Conservation (phyloP, 306 rosid genomes). For the Elaeagnus macrophylla region DNA sequence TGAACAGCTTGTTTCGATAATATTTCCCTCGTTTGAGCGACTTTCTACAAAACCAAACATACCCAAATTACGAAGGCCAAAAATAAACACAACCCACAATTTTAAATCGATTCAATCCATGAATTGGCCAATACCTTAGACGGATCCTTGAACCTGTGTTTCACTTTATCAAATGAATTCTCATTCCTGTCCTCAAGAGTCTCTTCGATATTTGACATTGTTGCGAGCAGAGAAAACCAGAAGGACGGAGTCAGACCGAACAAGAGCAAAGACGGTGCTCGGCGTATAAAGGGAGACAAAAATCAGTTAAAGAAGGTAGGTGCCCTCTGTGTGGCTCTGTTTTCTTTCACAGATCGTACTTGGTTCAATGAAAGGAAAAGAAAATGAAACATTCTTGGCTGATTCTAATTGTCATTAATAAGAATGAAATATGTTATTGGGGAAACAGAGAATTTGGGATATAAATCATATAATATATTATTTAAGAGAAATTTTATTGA, state of each 20-base stretch:
- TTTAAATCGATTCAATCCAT: constrained; percentile 13
- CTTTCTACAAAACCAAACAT: constrained; percentile 37
- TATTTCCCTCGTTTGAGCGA: constrained; percentile 54
- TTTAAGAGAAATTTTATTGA: too few species aligned
- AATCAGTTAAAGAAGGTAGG: neutral
- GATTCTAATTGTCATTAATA: too few species aligned
- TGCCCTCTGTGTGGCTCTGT: neutral
- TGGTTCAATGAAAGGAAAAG: too few species aligned
- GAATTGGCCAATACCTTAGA: constrained; percentile 42
- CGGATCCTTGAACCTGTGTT: constrained; percentile 49
- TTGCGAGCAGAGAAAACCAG: neutral
- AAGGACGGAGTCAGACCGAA: neutral
- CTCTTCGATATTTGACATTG: constrained; percentile 52
- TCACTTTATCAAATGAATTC: constrained; percentile 40
- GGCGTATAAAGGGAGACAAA: neutral
- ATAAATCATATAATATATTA: too few species aligned
- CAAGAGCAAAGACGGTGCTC: neutral
- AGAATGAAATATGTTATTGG: too few species aligned
- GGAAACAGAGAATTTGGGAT: too few species aligned
- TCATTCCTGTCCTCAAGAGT: constrained; percentile 29
- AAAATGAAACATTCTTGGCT: too few species aligned
- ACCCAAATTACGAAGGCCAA: constrained; percentile 22
- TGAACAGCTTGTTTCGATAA: constrained; percentile 72
- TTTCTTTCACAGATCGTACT: too few species aligned
- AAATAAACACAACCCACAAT: constrained; percentile 1